Evolutionary conservation across 768 basidiomycete species (phyloP), one percentile per base, ranked within the genome.

Genomic region (Pisolithus albus): DNA sequence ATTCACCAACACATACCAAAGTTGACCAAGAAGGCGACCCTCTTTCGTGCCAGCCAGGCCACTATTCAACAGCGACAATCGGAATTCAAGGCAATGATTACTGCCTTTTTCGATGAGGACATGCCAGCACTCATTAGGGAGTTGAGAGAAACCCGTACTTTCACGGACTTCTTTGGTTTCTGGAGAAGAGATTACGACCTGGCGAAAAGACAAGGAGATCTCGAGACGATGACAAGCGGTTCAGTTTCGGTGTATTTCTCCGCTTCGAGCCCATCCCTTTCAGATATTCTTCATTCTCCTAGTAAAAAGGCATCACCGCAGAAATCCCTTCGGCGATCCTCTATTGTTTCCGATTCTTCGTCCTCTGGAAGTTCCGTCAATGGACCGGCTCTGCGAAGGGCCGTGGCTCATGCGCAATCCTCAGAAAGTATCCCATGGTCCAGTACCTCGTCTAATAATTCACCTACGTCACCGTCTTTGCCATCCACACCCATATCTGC

Each of bases 151-250:
- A 77, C 76, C 24, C 73, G 71, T 32, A 63, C 74, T 26, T 77
- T 88, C 46, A 80, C 80, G 3, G 84, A 90, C 62, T 92, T 91
- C 66, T 92, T 92, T 60, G 84, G 80, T 13, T 76, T 78, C 56
- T 91, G 89, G 89, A 73, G 83, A 54, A 70, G 82, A 37, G 89
- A 92, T 64, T 66, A 78, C 53, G 87, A 90, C 49, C 69, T 80
- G 18, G 73, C 72, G 24, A 72, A 73, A 54, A 81, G 77, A 60
- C 40, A n/a, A 51, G 63, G 48, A 53, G 57, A 52, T 43, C 24
- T 56, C 37, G 63, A 61, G 16, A 82, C 83, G 0, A 56, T 82
- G 24, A 71, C 77, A 4, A 74, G 72, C 61, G 84, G 77, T 62
- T 69, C 80, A 30, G 77, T 81, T 55, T 81, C 83, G 15, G 66